phyloP scores from a whole-genome alignment of 1,139 yeast genomes.

The Pichia sp. region DNA sequence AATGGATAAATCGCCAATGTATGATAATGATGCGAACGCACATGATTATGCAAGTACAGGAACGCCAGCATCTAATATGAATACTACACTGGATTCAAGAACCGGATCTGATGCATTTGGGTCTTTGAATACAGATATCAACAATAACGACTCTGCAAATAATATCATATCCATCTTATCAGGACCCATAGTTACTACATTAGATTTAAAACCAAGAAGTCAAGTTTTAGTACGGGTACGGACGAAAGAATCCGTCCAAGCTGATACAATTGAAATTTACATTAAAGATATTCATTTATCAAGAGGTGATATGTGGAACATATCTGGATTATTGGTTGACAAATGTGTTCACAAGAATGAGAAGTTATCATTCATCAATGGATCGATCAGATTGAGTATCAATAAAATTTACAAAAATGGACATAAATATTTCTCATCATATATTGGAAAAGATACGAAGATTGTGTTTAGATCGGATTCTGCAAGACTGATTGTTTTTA shows the following conservation, averaged over 20 bases:
- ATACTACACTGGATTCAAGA: not conserved
- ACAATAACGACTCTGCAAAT: slow-evolving; percentile 1
- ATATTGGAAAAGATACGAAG: slow-evolving; percentile 72
- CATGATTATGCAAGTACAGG: not conserved
- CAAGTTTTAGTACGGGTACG: slow-evolving; percentile 56
- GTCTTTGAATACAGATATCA: not conserved
- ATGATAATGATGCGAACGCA: not conserved
- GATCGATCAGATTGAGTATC: slow-evolving; percentile 59
- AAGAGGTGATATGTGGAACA: slow-evolving; percentile 92
- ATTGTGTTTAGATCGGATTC: slow-evolving; percentile 88
- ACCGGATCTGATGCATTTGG: not conserved
- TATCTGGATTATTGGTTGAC: slow-evolving; percentile 61
- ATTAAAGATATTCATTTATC: slow-evolving; percentile 80
- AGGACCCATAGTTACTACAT: slow-evolving; percentile 56
- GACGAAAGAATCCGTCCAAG: slow-evolving; percentile 51
- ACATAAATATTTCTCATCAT: slow-evolving; percentile 57
- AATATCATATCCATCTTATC: slow-evolving; percentile 49
- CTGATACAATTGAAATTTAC: slow-evolving; percentile 80
- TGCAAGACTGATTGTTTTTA: slow-evolving; percentile 76
- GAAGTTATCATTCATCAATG: slow-evolving; percentile 58
- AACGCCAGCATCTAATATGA: not conserved
- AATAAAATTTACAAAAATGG: slow-evolving; percentile 73
- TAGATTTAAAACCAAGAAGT: slow-evolving; percentile 70
- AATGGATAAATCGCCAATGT: not conserved
- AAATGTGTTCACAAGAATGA: slow-evolving; percentile 70